Evolutionary conservation across 2,329 filamentous ascomycete genomes (phyloP).

Genomic region (Paracorniculantispora psalliotae): DNA sequence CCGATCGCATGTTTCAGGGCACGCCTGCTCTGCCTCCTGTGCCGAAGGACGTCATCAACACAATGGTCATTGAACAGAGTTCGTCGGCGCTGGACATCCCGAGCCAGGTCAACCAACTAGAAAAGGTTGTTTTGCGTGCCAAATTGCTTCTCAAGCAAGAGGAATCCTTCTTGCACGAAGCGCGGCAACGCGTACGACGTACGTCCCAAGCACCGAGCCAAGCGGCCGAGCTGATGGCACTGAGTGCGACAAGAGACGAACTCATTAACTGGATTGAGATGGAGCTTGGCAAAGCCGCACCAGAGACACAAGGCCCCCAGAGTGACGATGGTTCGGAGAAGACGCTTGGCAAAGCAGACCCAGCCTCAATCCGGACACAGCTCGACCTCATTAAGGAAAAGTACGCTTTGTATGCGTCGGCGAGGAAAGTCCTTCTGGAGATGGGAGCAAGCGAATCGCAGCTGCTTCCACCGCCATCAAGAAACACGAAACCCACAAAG

Average conservation of each 20-base stretch:
- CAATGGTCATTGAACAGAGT: slow-evolving; percentile 40
- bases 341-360: slow-evolving; percentile 30
- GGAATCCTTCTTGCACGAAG: slow-evolving; percentile 48
- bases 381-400: slow-evolving; percentile 47
- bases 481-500: slow-evolving; percentile 10
- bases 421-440: slow-evolving; percentile 44
- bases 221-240: slow-evolving; percentile 44
- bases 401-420: slow-evolving; percentile 48
- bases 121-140: slow-evolving; percentile 54
- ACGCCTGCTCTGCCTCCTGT: slow-evolving; percentile 42
- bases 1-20: slow-evolving; percentile 42
- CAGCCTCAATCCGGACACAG: slow-evolving; percentile 31
- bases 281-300: slow-evolving; percentile 51
- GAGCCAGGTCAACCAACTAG: slow-evolving; percentile 45
- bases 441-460: slow-evolving; percentile 31
- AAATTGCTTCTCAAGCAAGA: slow-evolving; percentile 54
- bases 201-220: slow-evolving; percentile 27
- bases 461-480: slow-evolving; percentile 21
- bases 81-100: slow-evolving; percentile 38
- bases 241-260: slow-evolving; percentile 52
- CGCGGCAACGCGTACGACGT: slow-evolving; percentile 33
- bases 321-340: slow-evolving; percentile 21
- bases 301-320: slow-evolving; percentile 21
- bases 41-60: slow-evolving; percentile 47
- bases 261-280: slow-evolving; percentile 62